A percentile compares a stretch with the other conserved stretches of the same genome.
Evolutionary conservation across 768 basidiomycete species (phyloP).

Genomic region (Trametopsis cervina): DNA sequence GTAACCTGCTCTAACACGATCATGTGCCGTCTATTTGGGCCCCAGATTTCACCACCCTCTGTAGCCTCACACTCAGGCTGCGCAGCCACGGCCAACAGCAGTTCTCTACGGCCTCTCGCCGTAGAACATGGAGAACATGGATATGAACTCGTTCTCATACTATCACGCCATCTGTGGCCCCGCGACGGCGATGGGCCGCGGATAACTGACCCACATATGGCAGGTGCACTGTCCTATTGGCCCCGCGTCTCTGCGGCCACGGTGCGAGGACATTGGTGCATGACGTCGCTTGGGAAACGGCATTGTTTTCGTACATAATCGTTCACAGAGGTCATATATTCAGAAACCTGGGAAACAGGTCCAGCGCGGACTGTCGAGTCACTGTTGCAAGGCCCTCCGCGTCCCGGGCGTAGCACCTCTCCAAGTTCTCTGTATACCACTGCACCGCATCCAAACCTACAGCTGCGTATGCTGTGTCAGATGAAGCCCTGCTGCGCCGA

Average conservation of each 20-base stretch:
- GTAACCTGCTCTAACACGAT: no score
- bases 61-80: no score
- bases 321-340: neutral
- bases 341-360: slow-evolving; percentile 36
- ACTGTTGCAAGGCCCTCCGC: slow-evolving; percentile 35
- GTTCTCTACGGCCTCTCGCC: no score
- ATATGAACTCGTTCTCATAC: no score
- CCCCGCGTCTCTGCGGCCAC: slow-evolving; percentile 6
- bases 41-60: no score
- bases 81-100: no score
- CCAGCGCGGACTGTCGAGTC: slow-evolving; percentile 42
- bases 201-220: no score
- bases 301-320: neutral
- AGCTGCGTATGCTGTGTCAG: slow-evolving; percentile 30
- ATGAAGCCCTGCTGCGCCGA: neutral
- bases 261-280: neutral
- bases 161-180: no score
- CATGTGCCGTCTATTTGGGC: no score
- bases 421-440: slow-evolving; percentile 57
- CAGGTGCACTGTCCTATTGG: neutral
- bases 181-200: no score
- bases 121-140: no score
- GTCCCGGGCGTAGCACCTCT: slow-evolving; percentile 39
- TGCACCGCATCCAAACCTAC: slow-evolving; percentile 45
- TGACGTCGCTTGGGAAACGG: neutral